These are phyloP conservation scores for Populus davidiana DNA, from an alignment of 345 rosid species.

Conservation along the genomic window DNA sequence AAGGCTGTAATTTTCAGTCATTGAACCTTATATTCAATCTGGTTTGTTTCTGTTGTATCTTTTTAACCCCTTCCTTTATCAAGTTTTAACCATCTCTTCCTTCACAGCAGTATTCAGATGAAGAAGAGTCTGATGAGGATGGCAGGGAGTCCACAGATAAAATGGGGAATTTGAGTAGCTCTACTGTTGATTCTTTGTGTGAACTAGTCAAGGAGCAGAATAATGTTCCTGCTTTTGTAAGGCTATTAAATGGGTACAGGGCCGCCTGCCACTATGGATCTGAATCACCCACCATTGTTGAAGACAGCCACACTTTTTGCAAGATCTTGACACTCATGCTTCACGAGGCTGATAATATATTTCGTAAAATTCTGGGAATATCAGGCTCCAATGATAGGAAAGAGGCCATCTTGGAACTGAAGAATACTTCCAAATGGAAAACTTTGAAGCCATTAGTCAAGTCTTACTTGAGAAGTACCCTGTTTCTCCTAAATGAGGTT, in stretches of 20 bases:
- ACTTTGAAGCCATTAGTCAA: constrained; percentile 60
- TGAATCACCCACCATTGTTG: constrained; percentile 40
- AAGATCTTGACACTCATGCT: constrained; percentile 58
- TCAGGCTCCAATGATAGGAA: constrained; percentile 47
- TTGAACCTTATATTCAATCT: background rate
- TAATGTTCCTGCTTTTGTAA: constrained; percentile 51
- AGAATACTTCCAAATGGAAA: constrained; percentile 68
- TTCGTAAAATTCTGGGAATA: constrained; percentile 59
- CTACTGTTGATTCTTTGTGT: constrained; percentile 47
- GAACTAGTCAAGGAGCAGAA: constrained; percentile 51
- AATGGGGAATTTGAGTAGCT: constrained; percentile 38
- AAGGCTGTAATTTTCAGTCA: background rate
- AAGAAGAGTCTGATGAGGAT: constrained; percentile 40
- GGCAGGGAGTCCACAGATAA: constrained; percentile 29
- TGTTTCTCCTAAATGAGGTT: constrained; percentile 62
- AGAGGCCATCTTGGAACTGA: constrained; percentile 60
- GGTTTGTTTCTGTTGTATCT: background rate
- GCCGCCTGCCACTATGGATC: constrained; percentile 74
- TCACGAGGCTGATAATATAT: constrained; percentile 58
- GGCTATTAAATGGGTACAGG: constrained; percentile 68
- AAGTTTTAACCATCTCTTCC: constrained; percentile 9
- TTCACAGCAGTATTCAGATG: constrained; percentile 45
- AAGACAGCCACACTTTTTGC: constrained; percentile 49
- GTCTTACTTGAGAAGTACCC: constrained; percentile 70
- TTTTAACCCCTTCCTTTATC: background rate